Conservation (phyloP, 2,329 filamentous ascomycete genomes). For the Fusarium papillatum region DNA sequence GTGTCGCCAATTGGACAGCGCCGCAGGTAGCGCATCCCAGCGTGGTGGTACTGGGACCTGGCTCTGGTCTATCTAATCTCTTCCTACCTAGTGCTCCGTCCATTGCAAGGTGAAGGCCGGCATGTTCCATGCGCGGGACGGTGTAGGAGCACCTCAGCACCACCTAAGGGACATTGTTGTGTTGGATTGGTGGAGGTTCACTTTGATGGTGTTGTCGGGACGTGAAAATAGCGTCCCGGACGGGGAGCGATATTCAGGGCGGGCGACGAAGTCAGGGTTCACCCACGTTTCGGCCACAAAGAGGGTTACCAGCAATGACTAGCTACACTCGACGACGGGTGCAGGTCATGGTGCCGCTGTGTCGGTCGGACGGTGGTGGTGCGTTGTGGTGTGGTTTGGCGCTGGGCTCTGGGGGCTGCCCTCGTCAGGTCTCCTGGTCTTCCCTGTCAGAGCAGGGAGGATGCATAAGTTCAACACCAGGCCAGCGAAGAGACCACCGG, state of each 20-base stretch:
- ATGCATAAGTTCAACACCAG: constrained; percentile 29
- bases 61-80: constrained; percentile 33
- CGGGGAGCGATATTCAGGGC: constrained; percentile 32
- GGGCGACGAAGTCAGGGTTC: constrained; percentile 36
- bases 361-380: constrained; percentile 45
- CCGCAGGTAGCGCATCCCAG: constrained; percentile 32
- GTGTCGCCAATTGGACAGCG: constrained; percentile 30
- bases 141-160: constrained; percentile 15
- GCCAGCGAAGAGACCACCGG: constrained; percentile 18
- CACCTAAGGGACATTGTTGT: constrained; percentile 11
- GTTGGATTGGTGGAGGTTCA: constrained; percentile 38
- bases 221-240: constrained; percentile 26
- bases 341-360: constrained; percentile 26
- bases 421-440: constrained; percentile 30
- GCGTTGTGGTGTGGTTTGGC: constrained; percentile 44
- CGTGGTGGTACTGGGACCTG: constrained; percentile 34
- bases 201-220: constrained; percentile 27
- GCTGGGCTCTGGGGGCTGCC: constrained; percentile 21
- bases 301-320: constrained; percentile 13
- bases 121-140: constrained; percentile 28
- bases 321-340: constrained; percentile 18
- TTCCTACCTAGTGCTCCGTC: constrained; percentile 4
- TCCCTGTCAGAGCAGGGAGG: constrained; percentile 28
- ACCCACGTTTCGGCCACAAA: constrained; percentile 27
- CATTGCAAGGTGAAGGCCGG: constrained; percentile 15